Conservation (phyloP, 2,329 filamentous ascomycete genomes). For the Dryadomyces sulphureus region DNA sequence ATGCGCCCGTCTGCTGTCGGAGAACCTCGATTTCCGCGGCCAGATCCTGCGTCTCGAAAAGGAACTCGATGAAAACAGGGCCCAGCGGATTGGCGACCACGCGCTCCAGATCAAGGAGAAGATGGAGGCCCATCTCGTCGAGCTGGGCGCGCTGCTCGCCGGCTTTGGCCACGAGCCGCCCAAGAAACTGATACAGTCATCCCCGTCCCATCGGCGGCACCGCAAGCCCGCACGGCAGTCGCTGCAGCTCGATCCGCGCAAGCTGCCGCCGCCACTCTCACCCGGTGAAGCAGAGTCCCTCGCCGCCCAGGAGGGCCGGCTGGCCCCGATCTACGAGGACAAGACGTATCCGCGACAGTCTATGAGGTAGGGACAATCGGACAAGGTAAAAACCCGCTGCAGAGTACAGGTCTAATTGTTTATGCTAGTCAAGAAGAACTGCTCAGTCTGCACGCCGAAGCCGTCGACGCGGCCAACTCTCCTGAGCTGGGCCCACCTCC, state of each 20-base stretch:
- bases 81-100: slow-evolving; percentile 47
- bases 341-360: slow-evolving; percentile 53
- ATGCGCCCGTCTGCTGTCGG: slow-evolving; percentile 57
- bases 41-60: slow-evolving; percentile 56
- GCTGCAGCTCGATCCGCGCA: slow-evolving; percentile 26
- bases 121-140: slow-evolving; percentile 56
- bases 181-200: slow-evolving; percentile 28
- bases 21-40: slow-evolving; percentile 60
- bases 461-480: slow-evolving; percentile 38
- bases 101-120: slow-evolving; percentile 54
- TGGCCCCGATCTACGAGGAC: slow-evolving; percentile 56
- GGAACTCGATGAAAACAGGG: slow-evolving; percentile 46
- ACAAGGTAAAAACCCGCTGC: too few relatives aligned
- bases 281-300: slow-evolving; percentile 37
- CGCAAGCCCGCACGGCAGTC: slow-evolving; percentile 27
- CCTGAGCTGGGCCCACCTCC: slow-evolving; percentile 55
- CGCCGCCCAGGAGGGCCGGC: slow-evolving; percentile 34
- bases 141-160: slow-evolving; percentile 53
- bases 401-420: too few relatives aligned
- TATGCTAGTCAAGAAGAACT: slow-evolving; percentile 47
- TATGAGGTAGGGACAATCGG: slow-evolving; percentile 55
- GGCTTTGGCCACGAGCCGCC: slow-evolving; percentile 49
- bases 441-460: slow-evolving; percentile 38
- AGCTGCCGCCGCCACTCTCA: slow-evolving; percentile 41
- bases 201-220: slow-evolving; percentile 24